These are phyloP conservation scores for Malassezia sp. DNA, from an alignment of 1,284 basidiomycete species.

Conservation along the genomic window DNA sequence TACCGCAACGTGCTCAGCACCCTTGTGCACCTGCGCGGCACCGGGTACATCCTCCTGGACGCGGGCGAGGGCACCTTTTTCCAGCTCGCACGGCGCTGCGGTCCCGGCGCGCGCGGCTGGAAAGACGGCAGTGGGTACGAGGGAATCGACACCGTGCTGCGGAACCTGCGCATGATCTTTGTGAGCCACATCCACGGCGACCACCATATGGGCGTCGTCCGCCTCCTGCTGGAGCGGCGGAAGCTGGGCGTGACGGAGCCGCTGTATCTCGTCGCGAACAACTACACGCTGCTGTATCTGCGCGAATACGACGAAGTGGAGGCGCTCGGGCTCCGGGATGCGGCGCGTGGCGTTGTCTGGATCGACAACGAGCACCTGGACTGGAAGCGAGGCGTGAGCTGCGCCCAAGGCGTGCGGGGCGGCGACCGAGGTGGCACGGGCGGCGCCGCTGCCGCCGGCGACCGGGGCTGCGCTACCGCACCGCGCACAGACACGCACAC, in stretches of 20 bases:
- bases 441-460: too few species aligned
- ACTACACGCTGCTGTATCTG: conserved; percentile 56
- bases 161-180: conserved; percentile 67
- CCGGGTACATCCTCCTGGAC: conserved; percentile 61
- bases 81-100: conserved; percentile 69
- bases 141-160: conserved; percentile 48
- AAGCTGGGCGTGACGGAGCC: conserved; percentile 52
- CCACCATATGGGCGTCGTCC: conserved; percentile 73
- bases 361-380: conserved; percentile 27
- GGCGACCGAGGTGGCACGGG: too few species aligned
- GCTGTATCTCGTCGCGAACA: conserved; percentile 60
- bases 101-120: conserved; percentile 39
- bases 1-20: conserved; percentile 43
- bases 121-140: conserved; percentile 2
- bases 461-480: too few species aligned
- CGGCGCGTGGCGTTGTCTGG: conserved; percentile 50
- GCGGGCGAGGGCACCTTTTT: conserved; percentile 84
- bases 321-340: conserved; percentile 55
- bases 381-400: conserved; percentile 21
- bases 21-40: conserved; percentile 29
- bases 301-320: conserved; percentile 59
- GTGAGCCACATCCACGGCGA: conserved; percentile 86
- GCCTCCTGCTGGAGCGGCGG: conserved; percentile 62
- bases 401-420: too few species aligned
- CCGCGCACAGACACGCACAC: background rate